A percentile compares a stretch with the other conserved stretches of the same genome.
Conservation (phyloP, 202 grass and related monocot species). For the Zizania palustris region DNA sequence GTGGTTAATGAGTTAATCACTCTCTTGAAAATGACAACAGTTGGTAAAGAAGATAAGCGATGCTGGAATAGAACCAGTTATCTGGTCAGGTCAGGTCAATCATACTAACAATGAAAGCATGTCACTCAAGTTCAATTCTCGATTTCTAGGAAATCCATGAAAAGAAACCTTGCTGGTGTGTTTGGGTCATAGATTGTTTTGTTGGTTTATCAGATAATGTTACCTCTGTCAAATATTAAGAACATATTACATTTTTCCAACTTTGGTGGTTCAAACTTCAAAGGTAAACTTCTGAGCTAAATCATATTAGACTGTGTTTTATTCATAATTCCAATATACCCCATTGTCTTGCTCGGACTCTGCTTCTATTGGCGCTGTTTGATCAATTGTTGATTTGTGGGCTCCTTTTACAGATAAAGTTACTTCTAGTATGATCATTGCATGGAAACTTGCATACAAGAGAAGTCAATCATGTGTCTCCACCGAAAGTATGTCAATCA, state of each 20-base stretch:
- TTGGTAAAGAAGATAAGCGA: constrained; percentile 25
- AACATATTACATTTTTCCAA: neutral
- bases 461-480: constrained; percentile 15
- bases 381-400: constrained; percentile 13
- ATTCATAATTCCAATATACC: neutral
- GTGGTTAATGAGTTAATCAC: constrained; percentile 1
- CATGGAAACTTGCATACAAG: neutral
- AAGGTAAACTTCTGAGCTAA: neutral
- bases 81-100: neutral
- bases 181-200: constrained; percentile 1
- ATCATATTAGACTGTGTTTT: constrained; percentile 8
- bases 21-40: constrained; percentile 16
- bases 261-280: neutral
- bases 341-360: neutral
- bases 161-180: neutral
- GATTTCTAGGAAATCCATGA: neutral
- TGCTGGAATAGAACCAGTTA: constrained; percentile 20
- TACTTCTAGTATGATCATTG: constrained; percentile 11
- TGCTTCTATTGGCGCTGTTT: neutral
- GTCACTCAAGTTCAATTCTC: constrained; percentile 11
- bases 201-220: neutral
- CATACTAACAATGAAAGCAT: constrained; percentile 29
- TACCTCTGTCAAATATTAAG: constrained; percentile 19
- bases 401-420: constrained; percentile 19
- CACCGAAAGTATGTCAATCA: constrained; percentile 5